A percentile compares a stretch with the other conserved stretches of the same genome.
phyloP scores from a whole-genome alignment of 768 basidiomycete genomes.

The Termitomyces sp. region DNA sequence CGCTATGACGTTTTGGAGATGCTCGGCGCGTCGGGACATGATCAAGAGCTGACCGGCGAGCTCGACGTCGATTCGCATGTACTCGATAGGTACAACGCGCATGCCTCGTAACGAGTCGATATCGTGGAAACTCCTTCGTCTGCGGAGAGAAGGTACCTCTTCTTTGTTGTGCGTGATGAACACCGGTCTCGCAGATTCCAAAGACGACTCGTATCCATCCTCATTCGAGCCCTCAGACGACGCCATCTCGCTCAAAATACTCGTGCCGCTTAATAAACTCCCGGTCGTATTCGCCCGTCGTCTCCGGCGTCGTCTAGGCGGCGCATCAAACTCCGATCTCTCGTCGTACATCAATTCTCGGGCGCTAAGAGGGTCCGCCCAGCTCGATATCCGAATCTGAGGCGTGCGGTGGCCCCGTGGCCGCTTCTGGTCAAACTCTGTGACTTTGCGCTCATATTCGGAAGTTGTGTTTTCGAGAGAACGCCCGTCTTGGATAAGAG shows the following conservation, averaged over 20 bases:
- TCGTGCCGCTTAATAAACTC: constrained; percentile 3
- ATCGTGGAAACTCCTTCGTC: constrained; percentile 67
- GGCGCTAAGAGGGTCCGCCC: constrained; percentile 48
- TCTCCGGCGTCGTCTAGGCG: not conserved
- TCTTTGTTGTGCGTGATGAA: not conserved
- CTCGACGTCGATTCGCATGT: constrained; percentile 76
- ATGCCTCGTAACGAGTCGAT: constrained; percentile 40
- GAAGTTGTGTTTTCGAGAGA: constrained; percentile 14
- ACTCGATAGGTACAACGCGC: constrained; percentile 47
- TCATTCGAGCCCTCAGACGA: constrained; percentile 5
- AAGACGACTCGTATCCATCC: constrained; percentile 9
- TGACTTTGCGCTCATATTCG: constrained; percentile 30
- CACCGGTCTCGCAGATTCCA: constrained; percentile 12
- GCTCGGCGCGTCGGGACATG: constrained; percentile 61
- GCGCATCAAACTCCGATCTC: not conserved
- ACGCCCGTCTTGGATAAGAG: constrained; percentile 13
- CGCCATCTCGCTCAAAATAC: constrained; percentile 6
- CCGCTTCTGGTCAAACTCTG: constrained; percentile 35
- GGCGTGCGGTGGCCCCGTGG: constrained; percentile 27
- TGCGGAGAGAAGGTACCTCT: constrained; percentile 6
- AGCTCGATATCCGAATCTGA: constrained; percentile 43
- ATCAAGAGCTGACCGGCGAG: constrained; percentile 69
- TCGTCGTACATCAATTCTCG: constrained; percentile 22
- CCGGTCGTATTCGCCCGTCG: constrained; percentile 2
- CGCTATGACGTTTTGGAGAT: constrained; percentile 57